Evolutionary conservation across 1,284 basidiomycete species (phyloP).

Genomic region (Anthracocystis panici-leucophaei): DNA sequence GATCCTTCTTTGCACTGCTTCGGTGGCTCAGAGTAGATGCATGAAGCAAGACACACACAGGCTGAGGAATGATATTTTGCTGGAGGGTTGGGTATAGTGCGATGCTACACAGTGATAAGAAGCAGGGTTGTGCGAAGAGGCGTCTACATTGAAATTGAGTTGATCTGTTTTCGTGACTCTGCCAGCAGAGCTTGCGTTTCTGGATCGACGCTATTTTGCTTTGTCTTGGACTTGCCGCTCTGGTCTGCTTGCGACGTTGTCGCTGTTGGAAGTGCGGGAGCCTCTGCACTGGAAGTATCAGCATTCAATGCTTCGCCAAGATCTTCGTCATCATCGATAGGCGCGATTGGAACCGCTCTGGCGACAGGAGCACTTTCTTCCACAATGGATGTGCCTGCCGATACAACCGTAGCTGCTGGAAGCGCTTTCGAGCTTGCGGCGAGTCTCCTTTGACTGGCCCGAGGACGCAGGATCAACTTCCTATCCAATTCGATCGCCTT

Average conservation of each 20-base stretch:
- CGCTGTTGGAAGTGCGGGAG: neutral
- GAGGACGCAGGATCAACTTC: slow-evolving; percentile 29
- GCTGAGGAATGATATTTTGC: neutral
- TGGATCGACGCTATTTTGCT: slow-evolving; percentile 14
- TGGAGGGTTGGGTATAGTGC: slow-evolving; percentile 21
- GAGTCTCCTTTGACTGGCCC: slow-evolving; percentile 27
- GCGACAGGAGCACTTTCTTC: neutral
- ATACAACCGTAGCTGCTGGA: neutral
- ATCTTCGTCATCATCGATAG: slow-evolving; percentile 34
- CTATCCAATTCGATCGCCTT: slow-evolving; percentile 53
- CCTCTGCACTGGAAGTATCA: neutral
- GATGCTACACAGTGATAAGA: neutral
- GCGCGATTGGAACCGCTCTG: neutral
- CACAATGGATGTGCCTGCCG: neutral
- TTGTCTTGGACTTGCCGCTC: neutral
- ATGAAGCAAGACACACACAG: no score
- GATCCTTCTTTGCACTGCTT: slow-evolving; percentile 13
- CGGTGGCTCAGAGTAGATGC: neutral
- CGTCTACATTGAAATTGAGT: slow-evolving; percentile 23
- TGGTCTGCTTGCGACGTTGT: neutral
- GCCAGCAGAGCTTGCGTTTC: slow-evolving; percentile 39
- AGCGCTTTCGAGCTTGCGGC: neutral
- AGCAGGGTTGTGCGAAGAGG: neutral
- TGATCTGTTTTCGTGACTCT: slow-evolving; percentile 33
- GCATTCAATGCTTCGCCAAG: slow-evolving; percentile 40